Evolutionary conservation across 1,284 basidiomycete species (phyloP).

Genomic region (Papiliotrema laurentii): DNA sequence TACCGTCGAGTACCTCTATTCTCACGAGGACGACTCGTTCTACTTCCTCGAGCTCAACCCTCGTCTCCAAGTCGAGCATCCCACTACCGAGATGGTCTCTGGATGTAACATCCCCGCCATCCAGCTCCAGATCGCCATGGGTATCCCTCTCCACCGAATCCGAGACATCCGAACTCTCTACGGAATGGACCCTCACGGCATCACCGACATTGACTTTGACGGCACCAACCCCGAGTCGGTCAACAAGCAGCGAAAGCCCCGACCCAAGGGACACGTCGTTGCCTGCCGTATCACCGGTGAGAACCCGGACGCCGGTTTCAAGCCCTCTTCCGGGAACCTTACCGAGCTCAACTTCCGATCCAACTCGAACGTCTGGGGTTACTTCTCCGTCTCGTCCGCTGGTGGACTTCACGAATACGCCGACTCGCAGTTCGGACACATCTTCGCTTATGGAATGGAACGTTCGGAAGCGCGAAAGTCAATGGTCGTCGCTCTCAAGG

Average conservation of each 20-base stretch:
- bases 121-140: slow-evolving; percentile 98
- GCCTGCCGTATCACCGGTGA: slow-evolving; percentile 99
- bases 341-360: slow-evolving; percentile 99
- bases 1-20: slow-evolving; percentile 98
- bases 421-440: slow-evolving; percentile 97
- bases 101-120: slow-evolving; percentile 98
- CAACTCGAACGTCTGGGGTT: slow-evolving; percentile 98
- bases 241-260: slow-evolving; percentile 88
- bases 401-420: slow-evolving; percentile 99
- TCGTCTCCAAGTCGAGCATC: slow-evolving; percentile 98
- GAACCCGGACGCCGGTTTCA: slow-evolving; percentile 99
- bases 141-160: slow-evolving; percentile 92
- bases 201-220: slow-evolving; percentile 94
- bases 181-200: slow-evolving; percentile 80
- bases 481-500: slow-evolving; percentile 99
- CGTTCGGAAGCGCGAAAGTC: slow-evolving; percentile 94
- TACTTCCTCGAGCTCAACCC: slow-evolving; percentile 99
- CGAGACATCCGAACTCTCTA: slow-evolving; percentile 95
- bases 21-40: slow-evolving; percentile 86
- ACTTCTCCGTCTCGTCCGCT: slow-evolving; percentile 94
- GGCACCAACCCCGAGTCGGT: slow-evolving; percentile 81
- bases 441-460: slow-evolving; percentile 98
- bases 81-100: slow-evolving; percentile 98
- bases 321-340: slow-evolving; percentile 92
- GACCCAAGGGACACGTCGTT: slow-evolving; percentile 96